Base-by-base conservation (phyloP, 192 early-diverging fungal species). In the Coemansia sp. region DNA sequence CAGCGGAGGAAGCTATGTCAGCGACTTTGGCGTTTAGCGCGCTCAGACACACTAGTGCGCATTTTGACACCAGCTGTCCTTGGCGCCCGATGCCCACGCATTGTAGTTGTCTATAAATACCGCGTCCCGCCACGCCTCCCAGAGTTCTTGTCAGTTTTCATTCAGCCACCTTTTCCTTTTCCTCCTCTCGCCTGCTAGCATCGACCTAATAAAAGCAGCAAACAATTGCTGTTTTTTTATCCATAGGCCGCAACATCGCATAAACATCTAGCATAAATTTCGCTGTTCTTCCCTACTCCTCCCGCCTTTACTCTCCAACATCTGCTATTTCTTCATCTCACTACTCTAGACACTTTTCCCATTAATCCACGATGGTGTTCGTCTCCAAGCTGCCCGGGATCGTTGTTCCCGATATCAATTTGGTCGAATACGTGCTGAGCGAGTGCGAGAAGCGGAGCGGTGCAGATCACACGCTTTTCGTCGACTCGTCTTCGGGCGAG, bases 321-420 rank as follows among this genome's bases (percentile, higher is more conserved):
- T 37, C 20, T 57, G 54, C 54, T 36, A 57, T 35, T 9, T 22
- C 27, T 39, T 60, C 8, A 25, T 45, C 19, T 60, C 6, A 20
- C 39, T 36, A 8, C 40, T 29, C 36, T 4, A 27, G 19, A 5
- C 15, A 20, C 17, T 38, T 8, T 6, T 29, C 4, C 46, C 12
- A 22, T 7, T 29, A 39, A 19, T 22, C 19, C 12, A 32, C 58
- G 35, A 77, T 71, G 75, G 19, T 73, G 45, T 66, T 60, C 17
- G 46, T 41, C 38, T 70, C 77, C 10, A 57, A 24, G 59, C 71
- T 85, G 54, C 72, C 77, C 6, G 39, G 20, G 43, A 63, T 85
- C 49, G 41, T 51, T 12, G 59, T 80, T 1, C 73, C 74, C 5
- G 24, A 66, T 22, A 25, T 47, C 17, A 75, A 75, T 58, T 9